Percentiles rank a stretch among this genome's conserved stretches.
Evolutionary conservation across 352 stramenopile species (phyloP).

Genomic region (Thalassiosira oceanica): DNA sequence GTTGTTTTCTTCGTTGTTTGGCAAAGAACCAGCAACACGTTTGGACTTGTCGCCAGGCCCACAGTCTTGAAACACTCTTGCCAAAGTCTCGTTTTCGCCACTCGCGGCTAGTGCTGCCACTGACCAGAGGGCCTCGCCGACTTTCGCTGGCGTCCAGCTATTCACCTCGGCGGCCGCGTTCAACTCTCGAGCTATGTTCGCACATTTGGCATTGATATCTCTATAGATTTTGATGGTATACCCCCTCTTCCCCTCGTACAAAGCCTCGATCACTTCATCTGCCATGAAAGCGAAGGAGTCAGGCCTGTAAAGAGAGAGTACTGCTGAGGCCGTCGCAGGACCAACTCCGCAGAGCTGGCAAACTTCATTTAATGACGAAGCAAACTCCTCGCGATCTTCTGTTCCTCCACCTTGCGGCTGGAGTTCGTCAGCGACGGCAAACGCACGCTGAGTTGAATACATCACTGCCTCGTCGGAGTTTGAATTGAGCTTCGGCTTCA

Average conservation of each 20-base stretch:
- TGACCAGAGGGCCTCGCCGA: slow-evolving; percentile 65
- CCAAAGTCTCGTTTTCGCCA: slow-evolving; percentile 24
- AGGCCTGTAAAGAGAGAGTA: slow-evolving; percentile 54
- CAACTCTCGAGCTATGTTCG: slow-evolving; percentile 38
- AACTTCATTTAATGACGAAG: slow-evolving; percentile 37
- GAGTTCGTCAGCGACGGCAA: slow-evolving; percentile 29
- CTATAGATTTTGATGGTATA: slow-evolving; percentile 71
- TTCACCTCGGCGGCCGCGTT: slow-evolving; percentile 13
- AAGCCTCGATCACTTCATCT: slow-evolving; percentile 76
- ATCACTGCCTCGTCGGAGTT: slow-evolving; percentile 52
- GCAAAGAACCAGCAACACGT: too few relatives aligned
- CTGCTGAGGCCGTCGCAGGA: slow-evolving; percentile 63
- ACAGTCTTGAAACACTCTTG: too few relatives aligned
- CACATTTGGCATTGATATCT: slow-evolving; percentile 49
- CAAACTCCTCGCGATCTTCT: background rate
- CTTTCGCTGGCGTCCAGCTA: slow-evolving; percentile 50
- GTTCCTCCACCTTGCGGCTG: background rate
- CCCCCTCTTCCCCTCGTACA: slow-evolving; percentile 59
- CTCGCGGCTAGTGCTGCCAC: slow-evolving; percentile 44
- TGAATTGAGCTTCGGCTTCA: slow-evolving; percentile 49
- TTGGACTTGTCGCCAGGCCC: too few relatives aligned
- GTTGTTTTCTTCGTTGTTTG: too few relatives aligned
- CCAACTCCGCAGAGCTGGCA: slow-evolving; percentile 64
- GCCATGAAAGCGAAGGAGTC: slow-evolving; percentile 78
- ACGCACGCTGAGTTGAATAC: slow-evolving; percentile 23